Base-by-base conservation (phyloP, 352 stramenopile species). In the Globisporangium orthogonon region DNA sequence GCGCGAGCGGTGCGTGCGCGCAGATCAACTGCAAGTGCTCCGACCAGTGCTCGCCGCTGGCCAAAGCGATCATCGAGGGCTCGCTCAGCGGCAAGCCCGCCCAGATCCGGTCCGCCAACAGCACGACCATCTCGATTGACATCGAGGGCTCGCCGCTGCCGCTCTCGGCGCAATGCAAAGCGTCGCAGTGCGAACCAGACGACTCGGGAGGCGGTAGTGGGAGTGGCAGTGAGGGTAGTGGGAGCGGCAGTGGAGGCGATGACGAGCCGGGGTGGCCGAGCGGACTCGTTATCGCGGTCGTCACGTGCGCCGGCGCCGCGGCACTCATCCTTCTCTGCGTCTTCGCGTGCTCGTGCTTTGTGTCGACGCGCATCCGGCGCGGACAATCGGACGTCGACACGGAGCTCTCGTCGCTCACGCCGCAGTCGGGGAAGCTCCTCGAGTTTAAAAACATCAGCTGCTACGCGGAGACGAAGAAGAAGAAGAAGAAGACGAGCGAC, bases 111-210 rank as follows among this genome's bases (percentile, higher is more conserved):
- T 69, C 80, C 15, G 60, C 65, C 11, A 81, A 83, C 56, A 29
- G 13, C 40, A 78, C 76, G n/a, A 62, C 69, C 14, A 51, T 93
- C 3, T 57, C 72, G 9, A 80, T 93, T 48, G 66, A 83, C 15
- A 91, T 93, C 49, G 72, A 89, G 60, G 80, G 65, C 44, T 81
- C 83, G 31, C 83, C 83, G 7, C 66, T 93, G 41, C 83, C 83
- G 46, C 56, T 93, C 17, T 71, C 74, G 14, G 83, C 78, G 9
- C 80, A 71, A 13, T 93, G 83, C 58, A 68, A 60, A 14, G 83
- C 80, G 0, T 86, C 83, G 6, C 76, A 78, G 4, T 93, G 83
- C 47, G 78, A 93, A 58, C 53, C 48, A 28, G 69, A 61, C 33
- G 61, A 60, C 43, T 67, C 66, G 18, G 60, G 66, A 3, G 65